Evolutionary conservation across 306 rosid species (phyloP).

Genomic region (Lagenaria siceraria): DNA sequence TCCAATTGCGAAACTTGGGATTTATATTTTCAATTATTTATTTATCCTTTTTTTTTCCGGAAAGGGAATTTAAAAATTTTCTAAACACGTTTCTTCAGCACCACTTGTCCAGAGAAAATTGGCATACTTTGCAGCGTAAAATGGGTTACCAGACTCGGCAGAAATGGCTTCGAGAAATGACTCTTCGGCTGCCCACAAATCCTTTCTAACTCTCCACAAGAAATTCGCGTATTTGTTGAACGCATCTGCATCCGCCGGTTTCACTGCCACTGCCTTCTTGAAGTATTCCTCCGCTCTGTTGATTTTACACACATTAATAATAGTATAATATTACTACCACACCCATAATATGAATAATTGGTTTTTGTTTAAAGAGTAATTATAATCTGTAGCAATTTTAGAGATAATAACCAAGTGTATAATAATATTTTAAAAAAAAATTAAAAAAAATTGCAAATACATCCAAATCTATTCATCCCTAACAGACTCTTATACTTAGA

Average conservation of each 20-base stretch:
- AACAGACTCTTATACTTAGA: too few species aligned
- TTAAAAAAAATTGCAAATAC: too few species aligned
- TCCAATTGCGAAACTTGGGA: not conserved
- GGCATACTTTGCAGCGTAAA: conserved; percentile 45
- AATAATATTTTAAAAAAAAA: too few species aligned
- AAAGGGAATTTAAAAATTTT: not conserved
- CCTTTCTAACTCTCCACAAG: conserved; percentile 48
- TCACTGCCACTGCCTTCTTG: conserved; percentile 30
- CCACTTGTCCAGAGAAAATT: conserved; percentile 59
- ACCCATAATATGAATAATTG: not conserved
- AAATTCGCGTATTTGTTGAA: conserved; percentile 51
- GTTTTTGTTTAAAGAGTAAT: too few species aligned
- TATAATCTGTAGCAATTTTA: too few species aligned
- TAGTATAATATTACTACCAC: not conserved
- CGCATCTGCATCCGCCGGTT: conserved; percentile 47
- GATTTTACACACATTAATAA: not conserved
- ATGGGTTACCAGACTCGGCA: conserved; percentile 37
- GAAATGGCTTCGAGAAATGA: conserved; percentile 51
- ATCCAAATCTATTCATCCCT: too few species aligned
- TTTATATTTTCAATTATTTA: too few species aligned
- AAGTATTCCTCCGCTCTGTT: conserved; percentile 75
- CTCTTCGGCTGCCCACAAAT: conserved; percentile 57
- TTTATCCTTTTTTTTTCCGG: not conserved
- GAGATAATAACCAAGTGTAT: too few species aligned
- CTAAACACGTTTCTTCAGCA: conserved; percentile 40